These are phyloP conservation scores for Symbiotaphrina buchneri DNA, from an alignment of 495 filamentous ascomycete species.

Conservation along the genomic window DNA sequence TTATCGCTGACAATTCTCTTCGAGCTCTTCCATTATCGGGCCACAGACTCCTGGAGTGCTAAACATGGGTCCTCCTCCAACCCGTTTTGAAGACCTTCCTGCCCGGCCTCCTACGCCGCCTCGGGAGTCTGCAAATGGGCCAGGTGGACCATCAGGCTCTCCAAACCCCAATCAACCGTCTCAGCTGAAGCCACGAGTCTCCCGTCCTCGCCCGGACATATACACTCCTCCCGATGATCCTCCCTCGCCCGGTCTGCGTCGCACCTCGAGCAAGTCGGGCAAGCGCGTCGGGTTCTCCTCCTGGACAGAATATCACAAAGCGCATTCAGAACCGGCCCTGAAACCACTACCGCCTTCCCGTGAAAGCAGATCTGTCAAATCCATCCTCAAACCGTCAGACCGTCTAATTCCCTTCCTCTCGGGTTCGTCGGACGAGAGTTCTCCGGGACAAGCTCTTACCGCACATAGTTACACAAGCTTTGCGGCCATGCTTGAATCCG, in stretches of 20 bases:
- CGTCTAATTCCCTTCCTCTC: slow-evolving; percentile 17
- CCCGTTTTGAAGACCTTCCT: slow-evolving; percentile 4
- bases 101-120: slow-evolving; percentile 4
- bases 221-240: slow-evolving; percentile 1
- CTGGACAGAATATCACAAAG: slow-evolving; percentile 46
- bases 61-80: too few relatives aligned
- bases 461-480: slow-evolving; percentile 22
- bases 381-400: slow-evolving; percentile 56
- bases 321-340: slow-evolving; percentile 22
- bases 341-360: slow-evolving; percentile 31
- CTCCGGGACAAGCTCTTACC: slow-evolving; percentile 14
- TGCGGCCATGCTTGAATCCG: slow-evolving; percentile 64
- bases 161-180: too few relatives aligned
- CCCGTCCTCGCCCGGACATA: not conserved
- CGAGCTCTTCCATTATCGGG: too few relatives aligned
- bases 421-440: slow-evolving; percentile 15
- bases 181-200: too few relatives aligned
- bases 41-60: too few relatives aligned
- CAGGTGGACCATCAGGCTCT: too few relatives aligned
- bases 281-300: slow-evolving; percentile 24
- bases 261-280: not conserved
- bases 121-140: slow-evolving; percentile 1
- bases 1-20: too few relatives aligned
- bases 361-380: slow-evolving; percentile 48
- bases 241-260: slow-evolving; percentile 2